Percentiles rank a stretch among this genome's conserved stretches.
phyloP scores from a whole-genome alignment of 1,284 basidiomycete species.

The Chiua sp. region DNA sequence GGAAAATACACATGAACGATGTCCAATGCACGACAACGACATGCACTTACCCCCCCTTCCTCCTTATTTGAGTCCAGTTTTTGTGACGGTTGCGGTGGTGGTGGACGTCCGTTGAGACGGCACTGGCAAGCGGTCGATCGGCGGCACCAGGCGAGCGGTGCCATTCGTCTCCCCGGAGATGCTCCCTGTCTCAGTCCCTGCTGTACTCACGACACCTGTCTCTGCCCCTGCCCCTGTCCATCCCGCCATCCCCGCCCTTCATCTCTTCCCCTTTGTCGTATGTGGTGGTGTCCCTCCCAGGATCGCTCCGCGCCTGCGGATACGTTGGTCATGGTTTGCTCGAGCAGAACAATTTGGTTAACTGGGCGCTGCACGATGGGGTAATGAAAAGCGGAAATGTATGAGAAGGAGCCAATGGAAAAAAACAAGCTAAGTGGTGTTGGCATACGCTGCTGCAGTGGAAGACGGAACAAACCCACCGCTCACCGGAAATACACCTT shows the following conservation, averaged over 20 bases:
- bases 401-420: background rate
- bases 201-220: slow-evolving; percentile 39
- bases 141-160: slow-evolving; percentile 22
- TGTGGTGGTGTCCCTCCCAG: slow-evolving; percentile 63
- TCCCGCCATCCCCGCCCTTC: slow-evolving; percentile 60
- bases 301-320: slow-evolving; percentile 83
- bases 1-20: slow-evolving; percentile 8
- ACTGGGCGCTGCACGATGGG: slow-evolving; percentile 81
- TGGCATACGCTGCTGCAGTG: background rate
- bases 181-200: slow-evolving; percentile 40
- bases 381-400: slow-evolving; percentile 19
- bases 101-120: slow-evolving; percentile 24
- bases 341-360: slow-evolving; percentile 57
- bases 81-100: slow-evolving; percentile 24
- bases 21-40: slow-evolving; percentile 21
- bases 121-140: slow-evolving; percentile 17
- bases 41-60: slow-evolving; percentile 80
- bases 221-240: slow-evolving; percentile 13
- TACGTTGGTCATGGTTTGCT: slow-evolving; percentile 75
- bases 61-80: slow-evolving; percentile 63
- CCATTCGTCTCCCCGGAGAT: slow-evolving; percentile 36
- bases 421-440: background rate
- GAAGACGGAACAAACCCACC: background rate
- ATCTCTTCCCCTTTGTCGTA: slow-evolving; percentile 54
- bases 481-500: background rate